These are phyloP conservation scores for Sporothrix euskadiensis DNA, from an alignment of 2,329 filamentous ascomycete species.

Conservation along the genomic window DNA sequence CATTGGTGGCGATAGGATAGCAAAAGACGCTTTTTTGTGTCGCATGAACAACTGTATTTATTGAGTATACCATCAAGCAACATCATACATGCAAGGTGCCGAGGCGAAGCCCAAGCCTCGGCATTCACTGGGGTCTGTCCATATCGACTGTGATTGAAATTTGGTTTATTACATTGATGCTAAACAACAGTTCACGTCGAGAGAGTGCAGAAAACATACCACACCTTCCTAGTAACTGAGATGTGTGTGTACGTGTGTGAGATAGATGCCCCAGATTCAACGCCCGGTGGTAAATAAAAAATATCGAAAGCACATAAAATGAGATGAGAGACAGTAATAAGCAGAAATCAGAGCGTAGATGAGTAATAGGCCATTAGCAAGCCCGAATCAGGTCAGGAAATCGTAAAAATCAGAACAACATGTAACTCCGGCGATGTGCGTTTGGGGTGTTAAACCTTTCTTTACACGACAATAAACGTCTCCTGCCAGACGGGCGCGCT, in stretches of 20 bases:
- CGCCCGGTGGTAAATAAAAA: background rate
- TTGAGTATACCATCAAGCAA: conserved; percentile 10
- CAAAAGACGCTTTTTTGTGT: background rate
- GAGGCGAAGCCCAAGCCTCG: background rate
- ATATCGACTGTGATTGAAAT: too few species aligned
- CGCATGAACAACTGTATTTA: background rate
- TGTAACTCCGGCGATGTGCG: background rate
- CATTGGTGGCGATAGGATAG: background rate
- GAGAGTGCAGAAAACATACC: background rate
- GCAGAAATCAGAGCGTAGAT: background rate
- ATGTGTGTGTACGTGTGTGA: conserved; percentile 7
- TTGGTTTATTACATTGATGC: background rate
- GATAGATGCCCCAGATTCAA: conserved; percentile 6
- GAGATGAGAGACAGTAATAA: conserved; percentile 9
- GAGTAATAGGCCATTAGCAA: background rate
- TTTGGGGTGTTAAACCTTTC: background rate
- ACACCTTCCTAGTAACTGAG: background rate
- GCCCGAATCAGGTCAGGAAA: background rate
- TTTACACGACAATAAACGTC: conserved; percentile 30
- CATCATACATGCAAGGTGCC: background rate
- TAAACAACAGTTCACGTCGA: background rate
- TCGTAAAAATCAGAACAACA: background rate
- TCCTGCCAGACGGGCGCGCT: conserved; percentile 33
- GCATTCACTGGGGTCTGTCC: background rate
- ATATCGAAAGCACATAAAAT: background rate